phyloP scores from a whole-genome alignment of 805 yeast genomes.

The Lachancea mirantina region DNA sequence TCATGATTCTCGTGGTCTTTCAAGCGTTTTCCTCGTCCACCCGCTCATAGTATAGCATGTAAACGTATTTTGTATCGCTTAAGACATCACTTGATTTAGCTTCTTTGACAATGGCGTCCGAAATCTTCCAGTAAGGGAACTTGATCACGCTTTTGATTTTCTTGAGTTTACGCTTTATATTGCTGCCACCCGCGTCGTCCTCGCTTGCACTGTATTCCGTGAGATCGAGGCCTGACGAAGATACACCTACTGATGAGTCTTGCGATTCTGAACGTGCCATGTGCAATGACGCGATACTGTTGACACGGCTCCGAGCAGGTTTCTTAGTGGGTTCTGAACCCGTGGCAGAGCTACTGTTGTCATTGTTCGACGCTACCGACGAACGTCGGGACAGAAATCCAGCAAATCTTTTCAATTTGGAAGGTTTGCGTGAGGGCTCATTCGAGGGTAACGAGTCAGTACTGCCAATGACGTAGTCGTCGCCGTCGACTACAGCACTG shows the following conservation, averaged over 20 bases:
- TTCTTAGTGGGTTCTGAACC: conserved; percentile 1
- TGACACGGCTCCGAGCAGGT: conserved; percentile 8
- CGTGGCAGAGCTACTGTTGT: conserved; percentile 1
- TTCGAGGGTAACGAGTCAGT: conserved; percentile 8
- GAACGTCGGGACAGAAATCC: conserved; percentile 20
- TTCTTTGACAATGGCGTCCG: conserved; percentile 68
- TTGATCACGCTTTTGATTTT: conserved; percentile 49
- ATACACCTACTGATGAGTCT: conserved; percentile 6
- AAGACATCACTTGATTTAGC: conserved; percentile 50
- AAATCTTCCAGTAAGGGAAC: conserved; percentile 76
- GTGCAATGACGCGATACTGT: conserved; percentile 14
- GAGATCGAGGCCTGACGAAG: conserved; percentile 10
- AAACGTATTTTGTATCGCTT: conserved; percentile 67
- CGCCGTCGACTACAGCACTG: conserved; percentile 11
- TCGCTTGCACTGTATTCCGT: conserved; percentile 19
- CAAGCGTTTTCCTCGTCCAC: conserved; percentile 4
- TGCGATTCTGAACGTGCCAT: conserved; percentile 8
- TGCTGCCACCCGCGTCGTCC: conserved; percentile 10
- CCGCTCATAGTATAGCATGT: conserved; percentile 73
- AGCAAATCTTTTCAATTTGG: conserved; percentile 14
- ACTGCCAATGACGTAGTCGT: conserved; percentile 15
- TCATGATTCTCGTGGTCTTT: background rate
- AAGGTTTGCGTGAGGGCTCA: conserved; percentile 14
- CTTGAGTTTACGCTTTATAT: conserved; percentile 36
- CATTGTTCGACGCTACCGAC: conserved; percentile 10